phyloP scores from a whole-genome alignment of 331 rosid genomes.

The Cydonia oblonga region DNA sequence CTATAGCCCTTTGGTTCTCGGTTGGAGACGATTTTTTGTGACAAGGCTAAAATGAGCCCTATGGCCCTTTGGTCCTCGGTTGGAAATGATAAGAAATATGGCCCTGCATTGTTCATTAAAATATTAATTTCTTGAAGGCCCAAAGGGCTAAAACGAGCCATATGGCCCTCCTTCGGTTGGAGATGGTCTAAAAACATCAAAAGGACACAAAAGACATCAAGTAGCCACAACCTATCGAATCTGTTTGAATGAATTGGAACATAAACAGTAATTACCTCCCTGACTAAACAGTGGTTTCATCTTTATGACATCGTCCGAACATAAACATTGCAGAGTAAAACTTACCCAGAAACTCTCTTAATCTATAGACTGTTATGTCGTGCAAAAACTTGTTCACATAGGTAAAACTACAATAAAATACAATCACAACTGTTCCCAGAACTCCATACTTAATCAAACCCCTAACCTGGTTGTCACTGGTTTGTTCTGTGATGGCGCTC shows the following conservation, averaged over 20 bases:
- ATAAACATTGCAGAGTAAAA: not conserved
- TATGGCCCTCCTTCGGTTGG: too few relatives aligned
- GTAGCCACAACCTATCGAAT: too few relatives aligned
- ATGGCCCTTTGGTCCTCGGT: too few relatives aligned
- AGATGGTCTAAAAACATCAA: too few relatives aligned
- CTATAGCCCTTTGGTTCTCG: accelerated
- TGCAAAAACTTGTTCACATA: not conserved
- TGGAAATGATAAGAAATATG: too few relatives aligned
- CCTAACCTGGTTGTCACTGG: constrained; percentile 38
- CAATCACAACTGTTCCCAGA: not conserved
- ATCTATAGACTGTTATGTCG: not conserved
- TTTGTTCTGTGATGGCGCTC: constrained; percentile 78
- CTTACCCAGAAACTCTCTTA: not conserved
- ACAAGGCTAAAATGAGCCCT: too few relatives aligned
- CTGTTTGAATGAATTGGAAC: too few relatives aligned
- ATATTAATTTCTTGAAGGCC: too few relatives aligned
- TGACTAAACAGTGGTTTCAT: not conserved
- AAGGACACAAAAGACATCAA: too few relatives aligned
- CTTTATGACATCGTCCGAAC: not conserved
- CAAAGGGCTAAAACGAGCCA: too few relatives aligned
- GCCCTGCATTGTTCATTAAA: accelerated
- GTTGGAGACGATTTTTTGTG: accelerated
- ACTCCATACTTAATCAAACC: constrained; percentile 3
- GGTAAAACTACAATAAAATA: not conserved
- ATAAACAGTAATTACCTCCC: too few relatives aligned